Evolutionary conservation across 2,329 filamentous ascomycete species (phyloP).

Genomic region (Dryadomyces sulphureus): DNA sequence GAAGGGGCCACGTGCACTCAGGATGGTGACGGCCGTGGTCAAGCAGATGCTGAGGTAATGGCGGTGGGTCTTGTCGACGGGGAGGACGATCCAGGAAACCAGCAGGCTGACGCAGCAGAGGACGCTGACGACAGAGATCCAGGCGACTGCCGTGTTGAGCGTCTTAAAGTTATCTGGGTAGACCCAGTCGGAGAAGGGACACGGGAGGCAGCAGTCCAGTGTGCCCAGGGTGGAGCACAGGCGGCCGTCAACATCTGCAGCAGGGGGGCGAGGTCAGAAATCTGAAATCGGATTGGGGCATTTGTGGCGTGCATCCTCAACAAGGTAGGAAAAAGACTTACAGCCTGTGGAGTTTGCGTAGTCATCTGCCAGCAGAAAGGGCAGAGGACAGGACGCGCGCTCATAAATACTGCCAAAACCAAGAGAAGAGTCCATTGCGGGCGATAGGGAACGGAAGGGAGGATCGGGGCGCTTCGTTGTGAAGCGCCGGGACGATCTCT

Average conservation of each 20-base stretch:
- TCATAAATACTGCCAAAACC: background rate
- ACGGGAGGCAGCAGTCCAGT: slow-evolving; percentile 68
- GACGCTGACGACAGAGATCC: slow-evolving; percentile 64
- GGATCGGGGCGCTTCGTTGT: background rate
- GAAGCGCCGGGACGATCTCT: background rate
- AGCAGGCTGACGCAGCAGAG: slow-evolving; percentile 62
- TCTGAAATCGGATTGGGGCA: slow-evolving; percentile 13
- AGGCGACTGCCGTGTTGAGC: slow-evolving; percentile 56
- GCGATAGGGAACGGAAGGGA: too few species aligned
- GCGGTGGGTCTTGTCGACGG: slow-evolving; percentile 75
- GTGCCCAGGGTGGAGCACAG: slow-evolving; percentile 36
- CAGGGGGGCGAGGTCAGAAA: background rate
- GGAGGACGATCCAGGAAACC: slow-evolving; percentile 63
- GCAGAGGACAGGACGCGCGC: slow-evolving; percentile 4
- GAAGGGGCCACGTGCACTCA: slow-evolving; percentile 49
- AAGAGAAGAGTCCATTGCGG: background rate
- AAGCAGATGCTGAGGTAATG: slow-evolving; percentile 90
- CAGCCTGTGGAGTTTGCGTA: slow-evolving; percentile 7
- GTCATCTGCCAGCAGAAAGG: slow-evolving; percentile 8
- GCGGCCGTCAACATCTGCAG: slow-evolving; percentile 40
- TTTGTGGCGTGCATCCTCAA: too few species aligned
- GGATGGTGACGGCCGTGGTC: slow-evolving; percentile 57
- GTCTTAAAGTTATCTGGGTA: slow-evolving; percentile 45
- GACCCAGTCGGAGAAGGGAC: slow-evolving; percentile 69
- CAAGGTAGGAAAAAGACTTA: too few species aligned